Evolutionary conservation across 2,329 filamentous ascomycete species (phyloP), one percentile per base, ranked within the genome.

Genomic region (Fusarium sp.): DNA sequence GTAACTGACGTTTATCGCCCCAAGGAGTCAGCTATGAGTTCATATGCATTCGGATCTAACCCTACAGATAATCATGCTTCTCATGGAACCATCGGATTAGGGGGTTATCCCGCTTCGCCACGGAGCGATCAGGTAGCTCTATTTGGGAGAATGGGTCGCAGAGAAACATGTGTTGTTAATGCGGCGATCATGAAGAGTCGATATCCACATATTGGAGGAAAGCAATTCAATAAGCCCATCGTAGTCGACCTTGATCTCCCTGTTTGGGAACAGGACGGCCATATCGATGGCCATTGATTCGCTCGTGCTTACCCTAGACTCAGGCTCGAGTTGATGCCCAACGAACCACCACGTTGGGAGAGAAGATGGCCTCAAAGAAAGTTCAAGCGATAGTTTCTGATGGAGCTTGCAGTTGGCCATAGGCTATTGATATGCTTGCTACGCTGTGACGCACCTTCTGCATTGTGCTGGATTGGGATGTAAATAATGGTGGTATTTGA

Each of bases 181-280:
- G 92, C 92, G 29, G 90, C 93, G 22, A 90, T 94, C 67, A 87
- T 92, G 84, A 89, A 88, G 45, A 89, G 85, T 24, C 90, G 87
- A 65, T 90, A 88, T 80, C 90, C 90, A 52, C 89, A 91, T 68
- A 74, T 73, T 2, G 85, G 83, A 3, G 88, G 88, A 18, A 92
- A 90, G 77, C 84, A 80, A 66, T 89, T 92, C 79, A 90, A 94
- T 79, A 92, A 94, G 77, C 91, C 93, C 22, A 91, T 97, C 71
- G 90, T 97, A n/a, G 89, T 97, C 14, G 93, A 97, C 77, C 76
- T 97, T 30, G 89, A 94, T 70, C 81, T 96, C 65, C 90, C 91
- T 1, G 82, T 90, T 9, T 80, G 77, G 77, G 65, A 71, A 29
- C 68, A 76, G 25, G 65, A 57, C 41, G 25, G 44, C 34, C 32